A percentile compares a stretch with the other conserved stretches of the same genome.
Evolutionary conservation across 495 filamentous ascomycete genomes (phyloP).

Genomic region (Penicillium herquei): DNA sequence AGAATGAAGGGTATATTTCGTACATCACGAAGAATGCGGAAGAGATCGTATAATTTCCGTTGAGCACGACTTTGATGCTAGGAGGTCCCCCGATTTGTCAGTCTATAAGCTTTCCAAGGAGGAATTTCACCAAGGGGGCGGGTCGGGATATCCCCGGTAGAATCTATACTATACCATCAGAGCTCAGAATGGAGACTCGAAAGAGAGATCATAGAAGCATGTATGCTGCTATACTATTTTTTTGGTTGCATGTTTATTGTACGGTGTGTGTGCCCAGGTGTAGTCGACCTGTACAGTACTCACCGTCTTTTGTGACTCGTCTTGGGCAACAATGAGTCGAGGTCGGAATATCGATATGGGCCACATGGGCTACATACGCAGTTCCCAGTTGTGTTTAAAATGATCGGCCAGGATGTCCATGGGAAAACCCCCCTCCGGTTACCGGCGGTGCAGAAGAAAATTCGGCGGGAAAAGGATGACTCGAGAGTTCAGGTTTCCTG

Average conservation of each 20-base stretch:
- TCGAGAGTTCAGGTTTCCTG: not conserved
- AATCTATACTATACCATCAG: not conserved
- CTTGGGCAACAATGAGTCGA: constrained; percentile 18
- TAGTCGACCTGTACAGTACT: constrained; percentile 16
- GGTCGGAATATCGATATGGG: constrained; percentile 27
- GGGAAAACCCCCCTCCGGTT: constrained; percentile 12
- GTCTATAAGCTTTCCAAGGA: not conserved
- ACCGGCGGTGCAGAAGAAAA: constrained; percentile 29
- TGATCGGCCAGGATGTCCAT: constrained; percentile 12
- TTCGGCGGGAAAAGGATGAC: constrained; percentile 1
- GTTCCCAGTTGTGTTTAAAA: constrained; percentile 18
- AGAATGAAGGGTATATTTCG: constrained; percentile 14
- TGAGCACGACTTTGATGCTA: not conserved
- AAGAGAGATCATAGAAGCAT: not conserved
- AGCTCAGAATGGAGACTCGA: not conserved
- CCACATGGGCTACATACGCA: constrained; percentile 28
- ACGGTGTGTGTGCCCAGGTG: not conserved
- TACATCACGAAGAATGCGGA: constrained; percentile 8
- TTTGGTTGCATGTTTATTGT: too few relatives aligned
- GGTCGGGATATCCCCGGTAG: not conserved
- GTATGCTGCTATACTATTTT: not conserved
- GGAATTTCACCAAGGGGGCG: not conserved
- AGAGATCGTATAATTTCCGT: constrained; percentile 1
- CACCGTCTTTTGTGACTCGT: constrained; percentile 30
- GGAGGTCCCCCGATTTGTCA: constrained; percentile 7